phyloP scores from a whole-genome alignment of 1,284 basidiomycete species.

The Cryptococcus hybrid region DNA sequence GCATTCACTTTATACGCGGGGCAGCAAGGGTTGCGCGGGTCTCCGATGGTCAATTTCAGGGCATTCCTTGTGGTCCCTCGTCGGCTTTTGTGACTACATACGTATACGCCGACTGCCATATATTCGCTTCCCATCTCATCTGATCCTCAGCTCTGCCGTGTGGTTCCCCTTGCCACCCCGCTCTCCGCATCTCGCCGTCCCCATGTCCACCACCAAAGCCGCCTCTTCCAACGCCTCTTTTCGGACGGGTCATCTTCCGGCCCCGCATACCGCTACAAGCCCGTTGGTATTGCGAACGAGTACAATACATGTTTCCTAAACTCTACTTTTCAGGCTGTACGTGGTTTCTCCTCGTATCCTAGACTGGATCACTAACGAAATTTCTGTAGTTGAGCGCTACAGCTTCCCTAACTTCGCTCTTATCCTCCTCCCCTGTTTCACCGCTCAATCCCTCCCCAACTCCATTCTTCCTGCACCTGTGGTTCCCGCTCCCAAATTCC shows the following conservation, averaged over 20 bases:
- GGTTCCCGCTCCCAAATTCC: constrained; percentile 33
- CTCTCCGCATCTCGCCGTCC: not conserved
- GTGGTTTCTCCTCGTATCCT: constrained; percentile 8
- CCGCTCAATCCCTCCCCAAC: constrained; percentile 16
- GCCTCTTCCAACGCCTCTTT: not conserved
- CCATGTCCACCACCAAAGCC: not conserved
- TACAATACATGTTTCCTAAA: constrained; percentile 94
- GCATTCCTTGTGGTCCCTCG: not conserved
- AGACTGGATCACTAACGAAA: not conserved
- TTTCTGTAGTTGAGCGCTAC: constrained; percentile 34
- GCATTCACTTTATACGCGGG: too few relatives aligned
- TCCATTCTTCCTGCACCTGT: constrained; percentile 28
- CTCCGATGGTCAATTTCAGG: not conserved
- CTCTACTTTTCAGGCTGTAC: constrained; percentile 69
- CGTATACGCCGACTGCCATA: too few relatives aligned
- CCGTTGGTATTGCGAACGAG: constrained; percentile 70
- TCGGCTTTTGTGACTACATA: not conserved
- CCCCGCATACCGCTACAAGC: constrained; percentile 24
- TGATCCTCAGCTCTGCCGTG: too few relatives aligned
- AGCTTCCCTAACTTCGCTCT: constrained; percentile 32
- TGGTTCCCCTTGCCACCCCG: not conserved
- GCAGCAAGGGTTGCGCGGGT: not conserved
- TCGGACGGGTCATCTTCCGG: not conserved
- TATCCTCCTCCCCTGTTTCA: constrained; percentile 25
- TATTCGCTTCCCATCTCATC: too few relatives aligned